phyloP scores from a whole-genome alignment of 345 rosid species.

The Salix viminalis region DNA sequence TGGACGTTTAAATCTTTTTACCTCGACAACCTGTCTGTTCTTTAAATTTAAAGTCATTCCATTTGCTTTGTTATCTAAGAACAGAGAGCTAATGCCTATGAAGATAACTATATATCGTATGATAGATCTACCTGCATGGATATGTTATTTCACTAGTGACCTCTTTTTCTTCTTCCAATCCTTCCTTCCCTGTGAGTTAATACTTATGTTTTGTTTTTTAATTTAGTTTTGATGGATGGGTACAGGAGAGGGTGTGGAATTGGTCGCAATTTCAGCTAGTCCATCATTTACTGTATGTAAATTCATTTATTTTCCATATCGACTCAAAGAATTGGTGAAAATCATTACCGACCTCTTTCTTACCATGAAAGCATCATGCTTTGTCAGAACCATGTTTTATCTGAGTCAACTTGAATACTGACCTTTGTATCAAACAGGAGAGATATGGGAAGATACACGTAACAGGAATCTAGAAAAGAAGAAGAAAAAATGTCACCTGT shows the following conservation, averaged over 20 bases:
- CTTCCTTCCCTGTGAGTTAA: background rate
- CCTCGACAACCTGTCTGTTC: background rate
- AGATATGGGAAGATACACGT: background rate
- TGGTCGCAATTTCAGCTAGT: background rate
- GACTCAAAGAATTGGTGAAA: background rate
- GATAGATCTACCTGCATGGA: background rate
- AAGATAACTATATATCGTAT: background rate
- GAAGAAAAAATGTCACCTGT: slow-evolving; percentile 49
- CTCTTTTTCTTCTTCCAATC: background rate
- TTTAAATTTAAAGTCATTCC: background rate
- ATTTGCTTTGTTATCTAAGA: background rate
- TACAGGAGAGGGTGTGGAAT: background rate
- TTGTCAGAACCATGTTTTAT: background rate
- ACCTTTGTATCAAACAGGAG: background rate
- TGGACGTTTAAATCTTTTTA: background rate
- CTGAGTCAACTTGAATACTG: background rate
- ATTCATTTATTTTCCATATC: background rate
- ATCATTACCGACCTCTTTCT: background rate
- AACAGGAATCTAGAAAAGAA: background rate
- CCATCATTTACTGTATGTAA: background rate
- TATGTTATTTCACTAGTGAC: no score
- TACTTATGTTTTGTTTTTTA: background rate
- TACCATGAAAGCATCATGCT: background rate
- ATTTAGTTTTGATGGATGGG: background rate
- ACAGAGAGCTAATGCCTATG: background rate